These are phyloP conservation scores for Kwoniella mangroviensis DNA, from an alignment of 768 basidiomycete species.

Conservation along the genomic window DNA sequence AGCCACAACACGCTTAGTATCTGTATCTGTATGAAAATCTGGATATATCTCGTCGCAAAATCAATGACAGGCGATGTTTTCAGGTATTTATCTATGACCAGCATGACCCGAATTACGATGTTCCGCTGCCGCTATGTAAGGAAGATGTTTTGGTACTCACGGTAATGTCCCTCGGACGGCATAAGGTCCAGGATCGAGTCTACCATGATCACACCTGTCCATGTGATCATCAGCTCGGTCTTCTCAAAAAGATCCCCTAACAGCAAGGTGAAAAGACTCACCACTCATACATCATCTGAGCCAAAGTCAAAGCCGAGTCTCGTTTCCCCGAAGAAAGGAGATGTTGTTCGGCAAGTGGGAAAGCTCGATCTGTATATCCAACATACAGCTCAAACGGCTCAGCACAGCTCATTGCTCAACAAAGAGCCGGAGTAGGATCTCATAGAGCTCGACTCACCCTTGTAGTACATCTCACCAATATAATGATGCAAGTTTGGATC, in stretches of 20 bases:
- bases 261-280: slow-evolving; percentile 24
- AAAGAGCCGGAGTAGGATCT: too few relatives aligned
- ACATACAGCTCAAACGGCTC: too few relatives aligned
- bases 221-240: not conserved
- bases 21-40: not conserved
- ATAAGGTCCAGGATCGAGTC: slow-evolving; percentile 71
- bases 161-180: slow-evolving; percentile 84
- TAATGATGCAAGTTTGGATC: slow-evolving; percentile 89
- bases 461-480: slow-evolving; percentile 72
- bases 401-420: too few relatives aligned
- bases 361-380: slow-evolving; percentile 69
- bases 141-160: slow-evolving; percentile 64
- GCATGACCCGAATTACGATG: too few relatives aligned
- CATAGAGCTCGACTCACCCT: slow-evolving; percentile 34
- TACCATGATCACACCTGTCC: slow-evolving; percentile 51
- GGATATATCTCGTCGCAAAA: too few relatives aligned
- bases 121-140: too few relatives aligned
- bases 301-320: slow-evolving; percentile 83
- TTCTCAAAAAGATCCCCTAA: not conserved
- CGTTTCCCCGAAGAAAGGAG: slow-evolving; percentile 83
- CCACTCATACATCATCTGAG: slow-evolving; percentile 88
- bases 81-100: too few relatives aligned
- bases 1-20: too few relatives aligned
- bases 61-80: too few relatives aligned
- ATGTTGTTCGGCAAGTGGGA: slow-evolving; percentile 77